phyloP scores from a whole-genome alignment of 805 yeast genomes.

The Pichia scutulata region DNA sequence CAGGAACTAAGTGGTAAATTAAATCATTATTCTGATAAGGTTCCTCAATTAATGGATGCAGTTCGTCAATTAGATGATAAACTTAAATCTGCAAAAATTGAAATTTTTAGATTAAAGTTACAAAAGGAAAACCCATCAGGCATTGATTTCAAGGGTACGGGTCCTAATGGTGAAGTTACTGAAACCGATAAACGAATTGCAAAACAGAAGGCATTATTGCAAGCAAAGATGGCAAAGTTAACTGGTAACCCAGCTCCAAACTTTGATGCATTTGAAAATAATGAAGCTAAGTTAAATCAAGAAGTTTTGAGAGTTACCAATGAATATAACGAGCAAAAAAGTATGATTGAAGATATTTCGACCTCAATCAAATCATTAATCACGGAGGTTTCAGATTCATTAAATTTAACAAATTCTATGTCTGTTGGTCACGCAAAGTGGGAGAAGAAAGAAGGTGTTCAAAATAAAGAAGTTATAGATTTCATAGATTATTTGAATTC shows the following conservation, averaged over 20 bases:
- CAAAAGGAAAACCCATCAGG: conserved; percentile 61
- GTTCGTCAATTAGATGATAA: conserved; percentile 60
- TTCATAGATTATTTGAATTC: conserved; percentile 51
- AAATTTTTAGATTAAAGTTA: conserved; percentile 48
- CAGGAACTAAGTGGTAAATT: conserved; percentile 49
- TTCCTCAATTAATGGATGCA: conserved; percentile 61
- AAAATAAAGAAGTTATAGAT: conserved; percentile 48
- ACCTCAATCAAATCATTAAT: conserved; percentile 57
- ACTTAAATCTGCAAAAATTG: conserved; percentile 59
- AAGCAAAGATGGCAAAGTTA: conserved; percentile 85
- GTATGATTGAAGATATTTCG: conserved; percentile 64
- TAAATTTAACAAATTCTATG: conserved; percentile 24
- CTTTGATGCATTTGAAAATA: conserved; percentile 41
- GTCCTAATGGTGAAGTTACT: conserved; percentile 80
- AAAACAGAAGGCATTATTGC: conserved; percentile 66
- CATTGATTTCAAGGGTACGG: conserved; percentile 66
- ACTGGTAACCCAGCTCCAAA: conserved; percentile 62
- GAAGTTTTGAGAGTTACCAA: conserved; percentile 43
- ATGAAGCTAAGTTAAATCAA: conserved; percentile 46
- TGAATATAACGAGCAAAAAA: conserved; percentile 49
- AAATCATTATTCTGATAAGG: conserved; percentile 55
- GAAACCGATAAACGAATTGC: conserved; percentile 78
- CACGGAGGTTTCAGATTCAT: conserved; percentile 29
- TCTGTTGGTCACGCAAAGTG: conserved; percentile 57
- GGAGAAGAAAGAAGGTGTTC: conserved; percentile 77